Conservation (phyloP, 306 rosid genomes). For the Casuarina glauca region DNA sequence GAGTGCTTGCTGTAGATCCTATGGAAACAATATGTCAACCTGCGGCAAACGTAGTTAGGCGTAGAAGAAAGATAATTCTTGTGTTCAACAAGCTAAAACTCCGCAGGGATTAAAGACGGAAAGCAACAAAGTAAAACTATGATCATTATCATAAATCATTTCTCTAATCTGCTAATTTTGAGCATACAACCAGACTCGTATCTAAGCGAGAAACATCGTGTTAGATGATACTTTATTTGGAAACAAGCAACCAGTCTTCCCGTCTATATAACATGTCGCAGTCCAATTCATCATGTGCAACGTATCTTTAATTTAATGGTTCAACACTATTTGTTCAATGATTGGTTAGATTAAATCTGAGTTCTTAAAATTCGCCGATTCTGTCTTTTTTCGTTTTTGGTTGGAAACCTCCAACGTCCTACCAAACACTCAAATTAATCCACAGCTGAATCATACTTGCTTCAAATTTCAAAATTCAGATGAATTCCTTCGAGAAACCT, state of each 20-base stretch:
- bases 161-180: background rate
- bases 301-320: background rate
- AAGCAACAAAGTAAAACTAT: background rate
- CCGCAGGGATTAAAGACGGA: background rate
- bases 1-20: background rate
- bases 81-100: background rate
- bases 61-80: background rate
- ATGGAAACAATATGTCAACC: background rate
- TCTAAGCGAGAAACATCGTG: background rate
- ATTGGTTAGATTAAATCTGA: background rate
- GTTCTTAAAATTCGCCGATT: background rate
- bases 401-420: background rate
- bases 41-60: background rate
- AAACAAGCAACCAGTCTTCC: background rate
- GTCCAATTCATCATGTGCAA: background rate
- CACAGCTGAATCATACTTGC: background rate
- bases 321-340: background rate
- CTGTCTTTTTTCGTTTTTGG: background rate
- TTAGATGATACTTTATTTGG: constrained; percentile 2
- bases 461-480: background rate
- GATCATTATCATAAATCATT: background rate
- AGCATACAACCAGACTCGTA: background rate
- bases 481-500: constrained; percentile 4
- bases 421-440: background rate
- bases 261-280: background rate